Evolutionary conservation across 139 green algal species (phyloP), one percentile per base, ranked within the genome.

Genomic region (Haematococcus lacustris): DNA sequence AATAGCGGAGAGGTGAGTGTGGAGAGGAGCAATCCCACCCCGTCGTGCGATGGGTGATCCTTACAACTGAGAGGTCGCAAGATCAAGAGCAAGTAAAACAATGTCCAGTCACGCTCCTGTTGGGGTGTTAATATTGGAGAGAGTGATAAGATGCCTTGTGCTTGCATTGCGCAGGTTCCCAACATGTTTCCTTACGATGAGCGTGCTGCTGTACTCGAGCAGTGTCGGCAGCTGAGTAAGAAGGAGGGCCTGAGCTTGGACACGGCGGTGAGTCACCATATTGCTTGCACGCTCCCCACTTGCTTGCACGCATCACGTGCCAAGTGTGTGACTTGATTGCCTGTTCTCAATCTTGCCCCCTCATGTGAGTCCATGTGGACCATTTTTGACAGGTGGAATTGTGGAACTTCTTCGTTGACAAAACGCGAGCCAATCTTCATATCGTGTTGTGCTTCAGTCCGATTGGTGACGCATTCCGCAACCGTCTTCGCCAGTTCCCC

Each of bases 161-260:
- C n/a, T n/a, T n/a, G n/a, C n/a, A n/a, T 28, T 53, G 43, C 43
- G 76, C 85, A 92, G 81, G 89, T 94, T 50, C 89, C 89, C 59
- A 91, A 91, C 80, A 89, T 94, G 82, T 94, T 92, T 74, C 82
- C 87, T 17, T 80, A 78, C 40, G 89, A 94, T 63, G 89, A 93
- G 81, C 80, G 84, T 13, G 73, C 83, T 1, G 73, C 80, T 2
- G 69, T 92, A 5, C 74, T 86, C 38, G 85, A 90, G 77, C 71
- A 71, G 66, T 81, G 74, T 75, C 75, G 69, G 6, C 28, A 28
- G 50, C 38, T 39, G 2, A 76, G 74, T 40, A 82, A 82, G 72
- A 82, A 80, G 73, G 78, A 81, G 33, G 81, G 81, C 39, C 69
- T 79, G 37, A 37, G 50, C 0, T 71, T 88, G 30, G 86, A 91